Base-by-base conservation (phyloP, 176 grass and related monocot species). In the Triticum aestivum region DNA sequence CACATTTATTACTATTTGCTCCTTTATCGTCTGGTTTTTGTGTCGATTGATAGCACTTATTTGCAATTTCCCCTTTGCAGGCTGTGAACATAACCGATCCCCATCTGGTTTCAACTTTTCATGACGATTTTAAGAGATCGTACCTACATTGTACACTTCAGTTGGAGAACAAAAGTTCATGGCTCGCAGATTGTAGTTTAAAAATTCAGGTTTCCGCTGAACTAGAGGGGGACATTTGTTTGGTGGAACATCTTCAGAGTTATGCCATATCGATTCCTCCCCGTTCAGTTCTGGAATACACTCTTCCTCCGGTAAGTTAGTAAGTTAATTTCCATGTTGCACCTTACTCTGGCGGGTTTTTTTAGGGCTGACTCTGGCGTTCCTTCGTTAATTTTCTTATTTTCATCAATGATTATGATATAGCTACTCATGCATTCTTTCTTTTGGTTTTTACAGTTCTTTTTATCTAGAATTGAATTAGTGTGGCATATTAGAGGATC, bases 111-210 rank as follows among this genome's bases (percentile, higher is more conserved):
- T 96, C 97, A 73, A 89, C 84, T 62, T 98, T 98, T 87, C 83
- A 96, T 82, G 96, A 98, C 27, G 84, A 89, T 71, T 96, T 92
- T 77, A 98, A 91, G 82, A 94, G 96, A 44, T 90, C 88, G 3
- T 98, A 98, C 77, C 86, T 98, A 27, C 96, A 98, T 71, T 94
- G 90, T 65, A 96, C 96, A 56, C 63, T 98, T 96, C 88, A 96
- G 87, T 85, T 98, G 74, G 89, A 94, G 88, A 98, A 98, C 85
- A 92, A 85, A 86, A 98, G 94, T 84, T 91, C 93, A 75, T 87
- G 52, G 92, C 42, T 91, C 85, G 92, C 94, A 88, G 85, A 96
- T 76, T 96, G 96, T 79, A 70, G 65, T 21, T 81, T 98, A 69
- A 94, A 91, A 79, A 75, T 96, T 77, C 92, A 94, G 71, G 93